These are phyloP conservation scores for Gastrodia elata DNA, from an alignment of 106 monocot species.

Conservation along the genomic window DNA sequence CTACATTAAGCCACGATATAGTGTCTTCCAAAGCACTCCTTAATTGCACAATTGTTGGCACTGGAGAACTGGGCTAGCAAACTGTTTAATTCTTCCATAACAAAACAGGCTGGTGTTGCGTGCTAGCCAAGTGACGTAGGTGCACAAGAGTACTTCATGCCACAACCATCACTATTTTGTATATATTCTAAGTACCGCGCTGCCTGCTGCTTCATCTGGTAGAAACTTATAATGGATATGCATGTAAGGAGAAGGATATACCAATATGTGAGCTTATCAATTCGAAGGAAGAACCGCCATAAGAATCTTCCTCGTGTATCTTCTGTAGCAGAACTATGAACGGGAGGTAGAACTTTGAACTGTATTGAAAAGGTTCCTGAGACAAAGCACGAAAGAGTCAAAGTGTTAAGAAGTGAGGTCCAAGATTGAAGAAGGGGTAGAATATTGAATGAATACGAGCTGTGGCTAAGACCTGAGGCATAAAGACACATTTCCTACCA, in stretches of 20 bases:
- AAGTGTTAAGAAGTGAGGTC: constrained; percentile 4
- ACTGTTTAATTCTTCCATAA: constrained; percentile 3
- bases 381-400: constrained; percentile 6
- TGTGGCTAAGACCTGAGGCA: too few relatives aligned
- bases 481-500: too few relatives aligned
- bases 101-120: not conserved
- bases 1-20: not conserved
- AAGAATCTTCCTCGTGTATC: too few relatives aligned
- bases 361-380: not conserved
- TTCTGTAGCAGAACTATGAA: too few relatives aligned
- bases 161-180: constrained; percentile 10
- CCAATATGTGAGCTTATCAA: too few relatives aligned
- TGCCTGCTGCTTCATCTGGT: not conserved
- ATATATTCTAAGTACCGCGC: not conserved
- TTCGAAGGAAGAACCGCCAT: constrained; percentile 11
- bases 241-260: too few relatives aligned
- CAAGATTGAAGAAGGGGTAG: not conserved
- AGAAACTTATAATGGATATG: constrained; percentile 9
- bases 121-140: constrained; percentile 2
- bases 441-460: not conserved
- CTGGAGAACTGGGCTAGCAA: not conserved
- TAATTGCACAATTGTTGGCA: not conserved
- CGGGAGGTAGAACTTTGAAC: too few relatives aligned
- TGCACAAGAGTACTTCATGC: constrained; percentile 11
- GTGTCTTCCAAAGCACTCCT: not conserved